A percentile compares a stretch with the other conserved stretches of the same genome.
phyloP scores from a whole-genome alignment of 192 early-diverging fungal genomes.

The Umbelopsis sp. region DNA sequence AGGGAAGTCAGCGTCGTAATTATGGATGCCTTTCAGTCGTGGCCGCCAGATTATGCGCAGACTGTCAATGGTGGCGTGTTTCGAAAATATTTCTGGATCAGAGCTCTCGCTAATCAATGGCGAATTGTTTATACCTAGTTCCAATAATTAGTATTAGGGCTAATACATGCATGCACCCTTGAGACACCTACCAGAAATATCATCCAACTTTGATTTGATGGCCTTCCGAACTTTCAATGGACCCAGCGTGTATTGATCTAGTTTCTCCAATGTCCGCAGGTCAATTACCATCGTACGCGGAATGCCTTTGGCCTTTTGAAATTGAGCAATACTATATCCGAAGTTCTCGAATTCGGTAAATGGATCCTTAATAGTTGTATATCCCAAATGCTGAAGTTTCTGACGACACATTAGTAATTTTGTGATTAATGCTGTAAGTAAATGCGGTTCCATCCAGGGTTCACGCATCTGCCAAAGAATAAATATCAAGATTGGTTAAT shows the following conservation, averaged over 20 bases:
- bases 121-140: slow-evolving; percentile 8
- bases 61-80: slow-evolving; percentile 46
- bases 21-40: slow-evolving; percentile 30
- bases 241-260: slow-evolving; percentile 38
- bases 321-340: slow-evolving; percentile 41
- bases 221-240: slow-evolving; percentile 53
- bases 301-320: slow-evolving; percentile 42
- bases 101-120: slow-evolving; percentile 40
- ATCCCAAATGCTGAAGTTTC: slow-evolving; percentile 48
- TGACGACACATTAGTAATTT: slow-evolving; percentile 47
- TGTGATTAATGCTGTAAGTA: slow-evolving; percentile 51
- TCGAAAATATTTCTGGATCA: slow-evolving; percentile 51
- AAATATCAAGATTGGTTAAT: not conserved
- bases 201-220: slow-evolving; percentile 57
- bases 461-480: slow-evolving; percentile 31
- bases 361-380: slow-evolving; percentile 55
- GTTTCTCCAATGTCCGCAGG: slow-evolving; percentile 37
- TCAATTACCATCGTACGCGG: slow-evolving; percentile 34
- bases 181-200: slow-evolving; percentile 49
- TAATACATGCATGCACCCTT: slow-evolving; percentile 2
- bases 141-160: not conserved
- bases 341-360: slow-evolving; percentile 48
- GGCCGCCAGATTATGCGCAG: slow-evolving; percentile 51
- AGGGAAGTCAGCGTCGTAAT: slow-evolving; percentile 37
- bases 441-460: slow-evolving; percentile 51